phyloP scores from a whole-genome alignment of 257 asterid species.

The Thymus quinquecostatus region DNA sequence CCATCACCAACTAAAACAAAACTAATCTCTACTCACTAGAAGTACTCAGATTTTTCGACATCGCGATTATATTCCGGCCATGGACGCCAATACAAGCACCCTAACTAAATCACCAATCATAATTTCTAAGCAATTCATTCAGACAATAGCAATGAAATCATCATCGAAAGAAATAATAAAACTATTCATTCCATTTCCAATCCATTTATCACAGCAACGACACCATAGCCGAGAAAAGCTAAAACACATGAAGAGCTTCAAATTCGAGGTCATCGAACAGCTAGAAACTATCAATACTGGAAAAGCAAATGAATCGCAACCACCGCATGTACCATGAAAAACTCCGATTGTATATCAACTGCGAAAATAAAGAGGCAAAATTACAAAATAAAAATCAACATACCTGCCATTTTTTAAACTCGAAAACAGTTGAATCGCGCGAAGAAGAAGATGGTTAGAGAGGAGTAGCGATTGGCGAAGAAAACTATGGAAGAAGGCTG shows the following conservation, averaged over 20 bases:
- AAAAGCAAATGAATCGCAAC: background rate
- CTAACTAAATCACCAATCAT: constrained; percentile 16
- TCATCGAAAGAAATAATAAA: background rate
- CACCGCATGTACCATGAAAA: background rate
- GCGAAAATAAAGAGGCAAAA: background rate
- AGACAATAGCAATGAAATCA: constrained; percentile 8
- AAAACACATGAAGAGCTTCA: background rate
- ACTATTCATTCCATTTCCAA: background rate
- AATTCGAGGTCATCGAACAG: constrained; percentile 4
- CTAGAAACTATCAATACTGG: background rate
- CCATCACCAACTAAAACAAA: constrained; percentile 15
- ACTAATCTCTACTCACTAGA: constrained; percentile 4
- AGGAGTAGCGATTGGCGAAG: constrained; percentile 32
- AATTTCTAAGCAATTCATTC: background rate
- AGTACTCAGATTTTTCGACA: background rate
- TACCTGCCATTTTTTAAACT: constrained; percentile 47
- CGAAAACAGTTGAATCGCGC: constrained; percentile 28
- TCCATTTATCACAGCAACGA: constrained; percentile 16
- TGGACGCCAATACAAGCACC: background rate
- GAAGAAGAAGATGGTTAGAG: constrained; percentile 5
- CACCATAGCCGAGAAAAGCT: background rate
- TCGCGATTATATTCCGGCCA: background rate
- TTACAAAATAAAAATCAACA: background rate
- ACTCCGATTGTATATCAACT: background rate
- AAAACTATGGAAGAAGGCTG: constrained; percentile 27